These are phyloP conservation scores for Trichophyton schoenleinii DNA, from an alignment of 2,329 filamentous ascomycete genomes.

Conservation along the genomic window DNA sequence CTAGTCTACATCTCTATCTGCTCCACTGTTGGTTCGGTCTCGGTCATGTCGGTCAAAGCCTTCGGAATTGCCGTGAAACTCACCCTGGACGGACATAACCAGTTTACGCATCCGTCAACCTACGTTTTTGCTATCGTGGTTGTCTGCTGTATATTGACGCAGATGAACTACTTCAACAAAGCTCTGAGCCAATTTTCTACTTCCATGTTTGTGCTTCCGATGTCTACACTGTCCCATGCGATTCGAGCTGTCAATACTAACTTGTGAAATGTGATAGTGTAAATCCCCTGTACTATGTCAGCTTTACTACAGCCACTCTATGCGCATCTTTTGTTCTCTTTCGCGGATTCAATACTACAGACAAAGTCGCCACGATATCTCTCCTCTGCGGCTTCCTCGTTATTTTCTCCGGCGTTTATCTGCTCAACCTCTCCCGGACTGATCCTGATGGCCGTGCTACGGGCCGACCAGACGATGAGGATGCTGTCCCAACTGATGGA, in stretches of 20 bases:
- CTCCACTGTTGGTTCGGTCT: constrained; percentile 90
- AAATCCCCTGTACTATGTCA: constrained; percentile 94
- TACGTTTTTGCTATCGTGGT: constrained; percentile 96
- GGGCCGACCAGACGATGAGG: constrained; percentile 47
- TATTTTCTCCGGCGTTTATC: constrained; percentile 90
- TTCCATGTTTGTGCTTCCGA: constrained; percentile 60
- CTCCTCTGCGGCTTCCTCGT: constrained; percentile 85
- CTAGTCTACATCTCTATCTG: constrained; percentile 96
- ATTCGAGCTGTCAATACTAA: constrained; percentile 17
- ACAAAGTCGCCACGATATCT: constrained; percentile 82
- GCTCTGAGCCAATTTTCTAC: constrained; percentile 92
- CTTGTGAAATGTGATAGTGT: constrained; percentile 45
- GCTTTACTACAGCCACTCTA: constrained; percentile 88
- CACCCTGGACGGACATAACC: constrained; percentile 83
- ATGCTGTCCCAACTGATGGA: constrained; percentile 81
- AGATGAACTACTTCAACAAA: constrained; percentile 99
- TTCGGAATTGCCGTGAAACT: constrained; percentile 96
- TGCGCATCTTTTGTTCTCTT: constrained; percentile 94
- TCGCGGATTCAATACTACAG: constrained; percentile 87
- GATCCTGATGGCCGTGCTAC: constrained; percentile 70
- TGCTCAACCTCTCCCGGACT: constrained; percentile 85
- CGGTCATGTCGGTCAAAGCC: constrained; percentile 98
- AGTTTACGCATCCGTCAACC: constrained; percentile 87
- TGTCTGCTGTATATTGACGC: constrained; percentile 83
- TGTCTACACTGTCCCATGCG: neutral